Base-by-base conservation (phyloP, 1,284 basidiomycete genomes). In the Schizophyllum amplum region DNA sequence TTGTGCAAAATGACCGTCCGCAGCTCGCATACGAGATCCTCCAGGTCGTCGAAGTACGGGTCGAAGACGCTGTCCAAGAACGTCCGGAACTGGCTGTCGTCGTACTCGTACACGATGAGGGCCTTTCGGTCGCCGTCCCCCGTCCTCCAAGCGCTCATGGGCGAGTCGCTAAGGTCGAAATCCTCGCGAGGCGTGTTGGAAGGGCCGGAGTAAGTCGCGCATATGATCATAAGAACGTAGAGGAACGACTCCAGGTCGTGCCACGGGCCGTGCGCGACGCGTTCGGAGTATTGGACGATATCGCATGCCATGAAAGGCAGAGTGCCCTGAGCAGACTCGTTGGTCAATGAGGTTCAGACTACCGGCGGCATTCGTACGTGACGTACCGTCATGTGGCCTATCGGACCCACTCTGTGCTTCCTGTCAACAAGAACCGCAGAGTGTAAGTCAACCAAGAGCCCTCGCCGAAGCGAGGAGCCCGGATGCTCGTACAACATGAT, bases 201-300 rank as follows among this genome's bases (percentile, higher is more conserved):
- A 4, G 59, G 59, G 7, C 59, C 59, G 1, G 55, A 53, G 20
- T 60, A 57, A 24, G 55, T 52, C 5, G 49, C 5, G 21, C 55
- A 57, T 20, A 60, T 23, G 24, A 54, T 58, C n/a, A 58, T 33
- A 15, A 60, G 51, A 13, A 60, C 57, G 42, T 57, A 53, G 4
- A 60, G 33, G n/a, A 60, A 24, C 15, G 55, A 56, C 26, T 58
- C 52, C 5, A 58, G 53, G 42, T 60, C 57, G 53, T 59, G 58
- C 4, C 23, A 23, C 5, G 58, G 58, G 21, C 57, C 55, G 17
- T 59, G 59, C 22, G 22, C 22, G 20, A 24, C n/a, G 48, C 48
- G 24, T 11, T 23, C 49, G n/a, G n/a, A n/a, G 47, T 51, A 53
- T 20, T 26, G 50, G 22, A 59, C 23, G 7, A 59, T 27, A 27